These are phyloP conservation scores for Arabis hirsuta DNA, from an alignment of 345 rosid species.

Conservation along the genomic window DNA sequence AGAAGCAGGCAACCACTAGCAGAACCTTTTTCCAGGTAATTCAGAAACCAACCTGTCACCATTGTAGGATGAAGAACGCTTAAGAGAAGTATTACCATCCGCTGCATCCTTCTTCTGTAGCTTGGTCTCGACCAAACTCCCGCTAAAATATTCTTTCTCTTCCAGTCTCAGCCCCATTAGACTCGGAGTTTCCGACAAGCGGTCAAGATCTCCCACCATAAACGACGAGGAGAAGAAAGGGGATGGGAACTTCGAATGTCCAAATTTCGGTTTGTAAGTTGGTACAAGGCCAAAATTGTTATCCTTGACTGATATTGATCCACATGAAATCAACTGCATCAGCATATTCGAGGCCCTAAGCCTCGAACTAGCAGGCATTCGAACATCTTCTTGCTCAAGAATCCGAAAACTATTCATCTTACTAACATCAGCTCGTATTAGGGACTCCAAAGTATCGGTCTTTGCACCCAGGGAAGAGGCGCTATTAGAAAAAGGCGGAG, in stretches of 20 bases:
- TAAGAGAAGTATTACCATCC: constrained; percentile 57
- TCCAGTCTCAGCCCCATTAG: constrained; percentile 70
- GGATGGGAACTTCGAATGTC: constrained; percentile 68
- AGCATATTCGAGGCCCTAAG: constrained; percentile 76
- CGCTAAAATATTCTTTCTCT: constrained; percentile 92
- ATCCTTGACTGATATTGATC: constrained; percentile 94
- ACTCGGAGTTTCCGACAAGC: constrained; percentile 82
- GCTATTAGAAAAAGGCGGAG: constrained; percentile 73
- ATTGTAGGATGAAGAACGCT: constrained; percentile 95
- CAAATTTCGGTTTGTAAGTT: constrained; percentile 70
- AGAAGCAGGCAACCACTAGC: constrained; percentile 14
- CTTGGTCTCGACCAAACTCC: constrained; percentile 85
- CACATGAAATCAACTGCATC: constrained; percentile 95
- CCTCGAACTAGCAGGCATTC: constrained; percentile 63
- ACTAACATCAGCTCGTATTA: constrained; percentile 85
- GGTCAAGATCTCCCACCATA: constrained; percentile 80
- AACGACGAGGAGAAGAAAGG: constrained; percentile 74
- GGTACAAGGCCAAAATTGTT: constrained; percentile 87
- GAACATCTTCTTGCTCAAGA: constrained; percentile 76
- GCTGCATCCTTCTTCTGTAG: constrained; percentile 53
- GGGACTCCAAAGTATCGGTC: constrained; percentile 87
- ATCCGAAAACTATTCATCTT: constrained; percentile 92
- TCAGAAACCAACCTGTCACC: constrained; percentile 73
- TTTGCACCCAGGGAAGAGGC: constrained; percentile 74
- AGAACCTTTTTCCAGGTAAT: constrained; percentile 1